phyloP scores from a whole-genome alignment of 305 asterid genomes.

The Solanum hybrid region DNA sequence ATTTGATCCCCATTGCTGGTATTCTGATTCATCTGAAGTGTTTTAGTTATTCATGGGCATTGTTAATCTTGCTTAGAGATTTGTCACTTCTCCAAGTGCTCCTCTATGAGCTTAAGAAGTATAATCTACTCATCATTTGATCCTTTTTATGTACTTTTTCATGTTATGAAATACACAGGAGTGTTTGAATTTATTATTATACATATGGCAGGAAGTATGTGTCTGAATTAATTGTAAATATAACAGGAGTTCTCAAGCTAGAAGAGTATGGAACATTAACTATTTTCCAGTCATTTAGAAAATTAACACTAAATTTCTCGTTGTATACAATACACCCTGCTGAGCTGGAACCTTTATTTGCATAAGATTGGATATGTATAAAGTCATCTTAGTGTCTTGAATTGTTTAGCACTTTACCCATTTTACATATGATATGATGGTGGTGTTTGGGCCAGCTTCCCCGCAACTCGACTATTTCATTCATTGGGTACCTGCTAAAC shows the following conservation, averaged over 20 bases:
- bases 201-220: background rate
- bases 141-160: background rate
- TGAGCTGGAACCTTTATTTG: background rate
- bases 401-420: background rate
- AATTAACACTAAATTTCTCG: background rate
- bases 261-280: background rate
- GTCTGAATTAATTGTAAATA: background rate
- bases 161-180: background rate
- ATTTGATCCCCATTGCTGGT: conserved; percentile 27
- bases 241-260: background rate
- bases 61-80: background rate
- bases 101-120: background rate
- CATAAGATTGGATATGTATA: background rate
- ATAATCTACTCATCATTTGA: background rate
- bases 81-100: background rate
- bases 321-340: background rate
- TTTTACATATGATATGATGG: background rate
- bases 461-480: background rate
- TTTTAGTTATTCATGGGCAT: conserved; percentile 5
- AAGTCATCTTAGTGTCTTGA: background rate
- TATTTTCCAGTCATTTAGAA: background rate
- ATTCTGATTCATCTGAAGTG: background rate
- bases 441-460: background rate
- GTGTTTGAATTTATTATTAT: background rate
- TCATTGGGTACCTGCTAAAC: background rate